Evolutionary conservation across 2,329 filamentous ascomycete species (phyloP).

Genomic region (Talaromyces sp.): DNA sequence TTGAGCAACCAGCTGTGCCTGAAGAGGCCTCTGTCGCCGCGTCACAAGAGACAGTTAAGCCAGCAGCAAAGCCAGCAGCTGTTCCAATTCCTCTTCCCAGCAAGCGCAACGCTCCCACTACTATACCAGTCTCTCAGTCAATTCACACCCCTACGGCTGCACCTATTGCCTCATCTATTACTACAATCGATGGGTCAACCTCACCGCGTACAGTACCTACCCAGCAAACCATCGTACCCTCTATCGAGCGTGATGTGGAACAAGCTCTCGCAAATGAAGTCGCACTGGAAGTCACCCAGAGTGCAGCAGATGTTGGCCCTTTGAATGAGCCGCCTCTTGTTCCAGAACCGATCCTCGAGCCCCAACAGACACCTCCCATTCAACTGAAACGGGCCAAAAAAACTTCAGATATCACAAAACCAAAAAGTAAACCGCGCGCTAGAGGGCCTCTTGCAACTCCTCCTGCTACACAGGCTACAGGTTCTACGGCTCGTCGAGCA

Average conservation of each 20-base stretch:
- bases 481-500: slow-evolving; percentile 20
- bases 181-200: slow-evolving; percentile 21
- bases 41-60: slow-evolving; percentile 21
- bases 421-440: slow-evolving; percentile 11
- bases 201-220: slow-evolving; percentile 13
- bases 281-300: slow-evolving; percentile 1
- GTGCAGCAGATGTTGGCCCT: slow-evolving; percentile 5
- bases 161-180: slow-evolving; percentile 16
- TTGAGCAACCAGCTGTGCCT: background rate
- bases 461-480: slow-evolving; percentile 28
- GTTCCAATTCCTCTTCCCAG: slow-evolving; percentile 33
- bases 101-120: slow-evolving; percentile 30
- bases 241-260: slow-evolving; percentile 17
- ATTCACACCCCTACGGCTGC: background rate
- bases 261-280: slow-evolving; percentile 5
- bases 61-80: slow-evolving; percentile 27
- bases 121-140: background rate
- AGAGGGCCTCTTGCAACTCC: slow-evolving; percentile 18
- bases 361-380: slow-evolving; percentile 5
- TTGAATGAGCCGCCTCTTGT: slow-evolving; percentile 9
- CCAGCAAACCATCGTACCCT: slow-evolving; percentile 18
- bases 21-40: background rate
- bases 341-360: background rate
- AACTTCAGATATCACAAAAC: slow-evolving; percentile 16
- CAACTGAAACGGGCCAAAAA: slow-evolving; percentile 32